Percentiles rank a stretch among this genome's conserved stretches.
Conservation (phyloP, 352 stramenopile genomes). For the Globisporangium middletonii region DNA sequence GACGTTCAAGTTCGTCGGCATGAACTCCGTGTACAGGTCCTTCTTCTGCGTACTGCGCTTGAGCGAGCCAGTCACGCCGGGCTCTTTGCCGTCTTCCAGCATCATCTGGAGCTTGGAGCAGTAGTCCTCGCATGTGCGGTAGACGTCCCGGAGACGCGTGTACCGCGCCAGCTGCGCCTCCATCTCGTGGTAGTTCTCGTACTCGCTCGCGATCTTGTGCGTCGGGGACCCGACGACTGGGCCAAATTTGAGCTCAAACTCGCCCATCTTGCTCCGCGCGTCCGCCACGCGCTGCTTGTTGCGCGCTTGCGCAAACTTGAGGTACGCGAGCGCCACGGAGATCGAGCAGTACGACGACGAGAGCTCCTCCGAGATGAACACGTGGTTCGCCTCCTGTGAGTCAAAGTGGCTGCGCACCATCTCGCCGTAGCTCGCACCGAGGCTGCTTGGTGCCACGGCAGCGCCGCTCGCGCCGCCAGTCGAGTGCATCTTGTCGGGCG, state of each 20-base stretch:
- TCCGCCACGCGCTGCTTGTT: constrained; percentile 65
- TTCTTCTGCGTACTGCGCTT: constrained; percentile 87
- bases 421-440: constrained; percentile 42
- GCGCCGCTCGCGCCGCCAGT: constrained; percentile 9
- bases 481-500: constrained; percentile 21
- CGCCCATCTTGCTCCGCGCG: constrained; percentile 34
- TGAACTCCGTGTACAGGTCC: constrained; percentile 77
- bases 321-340: constrained; percentile 75
- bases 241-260: constrained; percentile 57
- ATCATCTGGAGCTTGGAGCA: constrained; percentile 60
- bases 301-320: constrained; percentile 63
- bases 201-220: constrained; percentile 13
- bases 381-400: constrained; percentile 48
- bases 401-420: constrained; percentile 54
- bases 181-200: constrained; percentile 39
- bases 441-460: constrained; percentile 21
- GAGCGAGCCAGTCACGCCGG: constrained; percentile 74
- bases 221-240: constrained; percentile 23
- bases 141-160: constrained; percentile 48
- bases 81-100: constrained; percentile 71
- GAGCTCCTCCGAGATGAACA: constrained; percentile 79
- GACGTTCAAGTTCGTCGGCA: constrained; percentile 83
- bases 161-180: constrained; percentile 57
- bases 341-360: constrained; percentile 76
- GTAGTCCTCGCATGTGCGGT: constrained; percentile 62